Conservation (phyloP, 2,329 filamentous ascomycete species). For the Nothomitra cinnamomea region DNA sequence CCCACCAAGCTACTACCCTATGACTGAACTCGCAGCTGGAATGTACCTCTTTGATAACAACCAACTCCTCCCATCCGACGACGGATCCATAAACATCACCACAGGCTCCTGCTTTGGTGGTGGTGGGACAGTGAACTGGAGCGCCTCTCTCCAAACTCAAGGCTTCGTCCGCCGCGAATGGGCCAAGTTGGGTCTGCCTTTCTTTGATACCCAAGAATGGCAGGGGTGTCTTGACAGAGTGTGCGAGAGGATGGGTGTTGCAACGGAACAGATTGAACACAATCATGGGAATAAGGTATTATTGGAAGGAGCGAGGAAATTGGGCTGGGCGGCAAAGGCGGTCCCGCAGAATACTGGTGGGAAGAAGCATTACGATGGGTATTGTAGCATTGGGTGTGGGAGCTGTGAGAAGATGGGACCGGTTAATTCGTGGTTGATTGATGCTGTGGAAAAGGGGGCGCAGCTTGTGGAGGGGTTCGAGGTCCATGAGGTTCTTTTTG, state of each 20-base stretch:
- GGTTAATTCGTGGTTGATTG: constrained; percentile 57
- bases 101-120: constrained; percentile 67
- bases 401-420: constrained; percentile 64
- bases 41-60: constrained; percentile 53
- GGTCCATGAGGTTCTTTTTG: constrained; percentile 54
- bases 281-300: constrained; percentile 55
- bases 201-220: constrained; percentile 58
- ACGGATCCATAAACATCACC: constrained; percentile 36
- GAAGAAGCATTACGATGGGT: constrained; percentile 55
- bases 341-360: constrained; percentile 70
- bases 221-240: constrained; percentile 68
- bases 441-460: constrained; percentile 60
- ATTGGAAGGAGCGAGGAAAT: constrained; percentile 55
- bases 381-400: constrained; percentile 43
- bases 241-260: constrained; percentile 62
- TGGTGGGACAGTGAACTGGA: constrained; percentile 82
- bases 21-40: constrained; percentile 44
- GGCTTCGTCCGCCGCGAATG: constrained; percentile 66
- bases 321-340: constrained; percentile 51
- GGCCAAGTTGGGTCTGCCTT: constrained; percentile 50
- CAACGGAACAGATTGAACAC: constrained; percentile 46
- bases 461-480: constrained; percentile 71
- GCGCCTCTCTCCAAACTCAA: constrained; percentile 48
- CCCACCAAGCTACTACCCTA: constrained; percentile 53
- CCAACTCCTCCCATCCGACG: constrained; percentile 34